These are phyloP conservation scores for Colletotrichum sp. DNA, from an alignment of 2,329 filamentous ascomycete species.

Conservation along the genomic window DNA sequence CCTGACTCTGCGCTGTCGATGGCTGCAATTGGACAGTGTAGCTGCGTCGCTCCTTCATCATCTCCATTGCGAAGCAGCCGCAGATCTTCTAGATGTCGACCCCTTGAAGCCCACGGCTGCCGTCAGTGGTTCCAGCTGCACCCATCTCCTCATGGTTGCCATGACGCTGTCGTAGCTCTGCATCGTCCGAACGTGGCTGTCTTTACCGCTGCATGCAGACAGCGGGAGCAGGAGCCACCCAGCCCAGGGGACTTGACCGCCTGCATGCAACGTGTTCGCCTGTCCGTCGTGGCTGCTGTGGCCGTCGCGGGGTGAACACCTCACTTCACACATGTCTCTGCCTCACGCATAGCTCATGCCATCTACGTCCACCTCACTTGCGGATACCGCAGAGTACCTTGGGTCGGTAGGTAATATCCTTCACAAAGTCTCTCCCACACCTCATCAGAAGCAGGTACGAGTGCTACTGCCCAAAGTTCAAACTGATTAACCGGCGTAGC, in stretches of 20 bases:
- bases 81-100: not conserved
- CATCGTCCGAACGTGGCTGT: constrained; percentile 2
- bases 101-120: not conserved
- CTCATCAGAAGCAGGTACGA: not conserved
- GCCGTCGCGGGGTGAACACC: not conserved
- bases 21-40: not conserved
- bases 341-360: not conserved
- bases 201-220: constrained; percentile 15
- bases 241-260: not conserved
- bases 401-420: not conserved
- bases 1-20: not conserved
- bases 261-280: constrained; percentile 13
- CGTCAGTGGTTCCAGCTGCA: not conserved
- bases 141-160: constrained; percentile 18
- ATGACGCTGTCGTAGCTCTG: constrained; percentile 21
- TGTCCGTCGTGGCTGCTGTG: not conserved
- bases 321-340: not conserved
- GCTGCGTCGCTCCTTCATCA: not conserved
- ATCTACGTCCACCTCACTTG: not conserved
- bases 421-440: not conserved
- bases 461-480: not conserved
- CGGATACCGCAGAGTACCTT: not conserved
- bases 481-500: not conserved
- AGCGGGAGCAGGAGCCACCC: not conserved
- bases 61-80: not conserved